Evolutionary conservation across 768 basidiomycete genomes (phyloP).

Genomic region (Collybiopsis confluens): DNA sequence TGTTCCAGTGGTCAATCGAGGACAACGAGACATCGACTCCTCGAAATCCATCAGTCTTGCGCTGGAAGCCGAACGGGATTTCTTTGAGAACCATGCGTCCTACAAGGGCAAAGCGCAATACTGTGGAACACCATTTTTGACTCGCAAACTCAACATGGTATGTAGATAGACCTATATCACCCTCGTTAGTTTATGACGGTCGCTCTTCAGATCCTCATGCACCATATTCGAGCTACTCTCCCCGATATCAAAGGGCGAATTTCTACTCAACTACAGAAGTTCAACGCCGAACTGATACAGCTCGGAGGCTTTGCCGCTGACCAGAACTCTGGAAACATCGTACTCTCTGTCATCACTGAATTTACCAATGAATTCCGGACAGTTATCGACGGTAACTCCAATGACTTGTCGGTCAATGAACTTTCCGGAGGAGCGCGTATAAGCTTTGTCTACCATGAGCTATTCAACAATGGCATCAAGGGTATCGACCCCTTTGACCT

Average conservation of each 20-base stretch:
- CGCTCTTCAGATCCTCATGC: slow-evolving; percentile 86
- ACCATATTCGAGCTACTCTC: slow-evolving; percentile 95
- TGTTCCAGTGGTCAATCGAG: slow-evolving; percentile 97
- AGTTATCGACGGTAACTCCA: slow-evolving; percentile 95
- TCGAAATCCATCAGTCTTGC: slow-evolving; percentile 82
- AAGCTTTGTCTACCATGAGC: slow-evolving; percentile 97
- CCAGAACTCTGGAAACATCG: slow-evolving; percentile 81
- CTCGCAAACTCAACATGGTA: slow-evolving; percentile 92
- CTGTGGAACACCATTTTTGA: slow-evolving; percentile 96
- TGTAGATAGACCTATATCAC: slow-evolving; percentile 17
- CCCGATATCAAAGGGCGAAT: slow-evolving; percentile 98
- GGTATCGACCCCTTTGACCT: slow-evolving; percentile 98
- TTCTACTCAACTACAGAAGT: slow-evolving; percentile 85
- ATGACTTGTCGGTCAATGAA: slow-evolving; percentile 92
- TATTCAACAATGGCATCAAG: slow-evolving; percentile 96
- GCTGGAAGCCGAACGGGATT: slow-evolving; percentile 84
- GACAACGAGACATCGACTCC: slow-evolving; percentile 93
- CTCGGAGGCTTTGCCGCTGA: slow-evolving; percentile 90
- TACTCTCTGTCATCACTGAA: slow-evolving; percentile 96
- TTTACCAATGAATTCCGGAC: slow-evolving; percentile 97
- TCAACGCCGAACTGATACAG: slow-evolving; percentile 72
- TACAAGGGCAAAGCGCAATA: slow-evolving; percentile 94
- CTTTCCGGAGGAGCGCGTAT: slow-evolving; percentile 98
- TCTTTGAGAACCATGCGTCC: slow-evolving; percentile 91
- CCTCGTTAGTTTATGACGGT: slow-evolving; percentile 4